Evolutionary conservation across 2,329 filamentous ascomycete genomes (phyloP).

Genomic region (Aurifilum marmelostoma): DNA sequence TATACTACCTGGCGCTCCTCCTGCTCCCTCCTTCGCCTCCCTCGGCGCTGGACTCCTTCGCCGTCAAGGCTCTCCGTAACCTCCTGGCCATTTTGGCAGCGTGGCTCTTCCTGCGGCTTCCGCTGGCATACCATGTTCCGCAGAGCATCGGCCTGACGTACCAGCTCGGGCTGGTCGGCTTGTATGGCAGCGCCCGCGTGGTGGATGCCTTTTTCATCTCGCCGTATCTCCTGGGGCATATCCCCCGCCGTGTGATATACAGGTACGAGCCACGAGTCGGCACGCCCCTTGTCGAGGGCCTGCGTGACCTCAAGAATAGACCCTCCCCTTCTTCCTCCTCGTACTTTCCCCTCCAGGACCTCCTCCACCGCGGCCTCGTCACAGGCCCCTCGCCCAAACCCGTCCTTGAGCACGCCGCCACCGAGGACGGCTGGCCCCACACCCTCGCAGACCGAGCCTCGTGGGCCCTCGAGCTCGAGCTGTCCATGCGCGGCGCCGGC

Average conservation of each 20-base stretch:
- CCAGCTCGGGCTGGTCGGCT: conserved; percentile 46
- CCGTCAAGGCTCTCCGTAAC: conserved; percentile 40
- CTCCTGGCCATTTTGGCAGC: conserved; percentile 42
- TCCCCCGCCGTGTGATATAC: conserved; percentile 47
- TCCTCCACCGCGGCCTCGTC: conserved; percentile 31
- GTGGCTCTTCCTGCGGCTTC: conserved; percentile 45
- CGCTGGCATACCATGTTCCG: conserved; percentile 46
- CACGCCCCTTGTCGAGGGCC: conserved; percentile 33
- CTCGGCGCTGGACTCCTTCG: conserved; percentile 36
- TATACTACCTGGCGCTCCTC: conserved; percentile 47
- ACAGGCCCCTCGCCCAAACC: conserved; percentile 35
- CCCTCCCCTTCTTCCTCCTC: conserved; percentile 29
- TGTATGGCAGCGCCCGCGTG: conserved; percentile 46
- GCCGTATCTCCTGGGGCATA: conserved; percentile 43
- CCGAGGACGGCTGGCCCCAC: conserved; percentile 44
- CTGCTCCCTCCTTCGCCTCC: conserved; percentile 45
- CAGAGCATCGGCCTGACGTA: conserved; percentile 50
- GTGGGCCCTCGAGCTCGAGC: conserved; percentile 48
- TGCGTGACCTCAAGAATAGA: conserved; percentile 13
- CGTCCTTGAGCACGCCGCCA: conserved; percentile 42
- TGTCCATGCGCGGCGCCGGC: conserved; percentile 47
- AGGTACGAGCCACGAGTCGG: conserved; percentile 39
- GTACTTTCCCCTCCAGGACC: conserved; percentile 29
- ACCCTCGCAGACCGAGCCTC: conserved; percentile 44
- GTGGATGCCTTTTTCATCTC: conserved; percentile 49